A percentile compares a stretch with the other conserved stretches of the same genome.
Evolutionary conservation across 805 yeast genomes (phyloP).

Genomic region (Pichia exigua): DNA sequence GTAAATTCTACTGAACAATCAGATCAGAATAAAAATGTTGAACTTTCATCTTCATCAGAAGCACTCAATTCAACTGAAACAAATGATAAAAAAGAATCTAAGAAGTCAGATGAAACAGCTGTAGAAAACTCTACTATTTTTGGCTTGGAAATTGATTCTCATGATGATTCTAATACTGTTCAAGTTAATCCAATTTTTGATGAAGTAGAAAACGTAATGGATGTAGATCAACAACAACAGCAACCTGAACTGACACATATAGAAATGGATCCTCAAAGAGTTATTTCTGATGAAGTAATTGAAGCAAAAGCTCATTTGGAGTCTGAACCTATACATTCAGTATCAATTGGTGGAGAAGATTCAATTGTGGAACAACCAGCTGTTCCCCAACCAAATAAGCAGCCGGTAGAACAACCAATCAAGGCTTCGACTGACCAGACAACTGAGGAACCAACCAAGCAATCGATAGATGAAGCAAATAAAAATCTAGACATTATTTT

Average conservation of each 20-base stretch:
- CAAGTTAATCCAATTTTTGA: background rate
- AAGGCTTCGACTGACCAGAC: no score
- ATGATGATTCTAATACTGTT: background rate
- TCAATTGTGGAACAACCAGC: no score
- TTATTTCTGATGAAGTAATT: background rate
- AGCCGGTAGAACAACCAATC: background rate
- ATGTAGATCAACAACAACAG: background rate
- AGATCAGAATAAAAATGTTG: background rate
- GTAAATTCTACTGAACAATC: background rate
- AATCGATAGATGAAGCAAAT: background rate
- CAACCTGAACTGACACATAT: background rate
- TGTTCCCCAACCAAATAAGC: no score
- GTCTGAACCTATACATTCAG: background rate
- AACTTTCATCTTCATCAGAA: background rate
- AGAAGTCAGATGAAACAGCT: background rate
- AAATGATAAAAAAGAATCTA: background rate
- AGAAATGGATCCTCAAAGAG: conserved; percentile 1
- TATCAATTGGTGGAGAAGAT: background rate
- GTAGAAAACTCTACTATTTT: background rate
- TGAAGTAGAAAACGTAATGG: background rate
- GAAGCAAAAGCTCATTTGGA: background rate
- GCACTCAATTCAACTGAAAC: background rate
- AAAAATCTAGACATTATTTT: background rate
- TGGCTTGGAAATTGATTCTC: background rate
- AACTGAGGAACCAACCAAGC: no score